Percentiles rank a stretch among this genome's conserved stretches.
Conservation (phyloP, 108 stramenopile genomes). For the Hondaea fermentalgiana region DNA sequence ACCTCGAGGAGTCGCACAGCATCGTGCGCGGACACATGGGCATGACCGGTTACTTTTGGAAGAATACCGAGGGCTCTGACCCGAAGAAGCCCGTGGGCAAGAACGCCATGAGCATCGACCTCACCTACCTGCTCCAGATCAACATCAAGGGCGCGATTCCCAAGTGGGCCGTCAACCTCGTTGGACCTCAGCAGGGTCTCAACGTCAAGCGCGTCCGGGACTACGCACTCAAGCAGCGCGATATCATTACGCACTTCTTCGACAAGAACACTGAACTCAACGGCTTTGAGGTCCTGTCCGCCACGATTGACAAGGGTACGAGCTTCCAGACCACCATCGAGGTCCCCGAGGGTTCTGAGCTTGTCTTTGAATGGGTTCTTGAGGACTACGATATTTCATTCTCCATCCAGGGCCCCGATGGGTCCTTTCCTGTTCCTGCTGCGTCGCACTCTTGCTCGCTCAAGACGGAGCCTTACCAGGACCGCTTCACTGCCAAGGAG, state of each 20-base stretch:
- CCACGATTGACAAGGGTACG: not conserved
- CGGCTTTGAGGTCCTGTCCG: not conserved
- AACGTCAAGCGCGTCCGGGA: constrained; percentile 18
- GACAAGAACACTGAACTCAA: constrained; percentile 10
- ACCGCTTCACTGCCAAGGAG: not conserved
- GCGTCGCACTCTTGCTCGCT: not conserved
- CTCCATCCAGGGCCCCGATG: not conserved
- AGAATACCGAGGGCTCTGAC: constrained; percentile 1
- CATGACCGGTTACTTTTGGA: constrained; percentile 18
- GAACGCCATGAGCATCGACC: constrained; percentile 16
- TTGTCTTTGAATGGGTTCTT: constrained; percentile 1
- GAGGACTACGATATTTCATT: not conserved
- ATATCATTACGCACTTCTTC: not conserved
- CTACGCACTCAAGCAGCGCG: constrained; percentile 14
- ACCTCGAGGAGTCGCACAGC: constrained; percentile 10
- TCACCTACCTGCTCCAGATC: constrained; percentile 7
- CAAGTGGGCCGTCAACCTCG: constrained; percentile 5
- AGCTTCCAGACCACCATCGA: not conserved
- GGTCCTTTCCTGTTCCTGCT: not conserved
- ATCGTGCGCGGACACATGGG: constrained; percentile 13
- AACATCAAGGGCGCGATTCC: constrained; percentile 15
- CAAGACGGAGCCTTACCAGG: not conserved
- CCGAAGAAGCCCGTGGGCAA: constrained; percentile 15
- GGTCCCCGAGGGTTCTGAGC: not conserved
- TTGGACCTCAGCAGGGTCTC: constrained; percentile 12